Percentiles rank a stretch among this genome's conserved stretches.
Evolutionary conservation across 768 basidiomycete genomes (phyloP).

Genomic region (Rhodotorula graminis): DNA sequence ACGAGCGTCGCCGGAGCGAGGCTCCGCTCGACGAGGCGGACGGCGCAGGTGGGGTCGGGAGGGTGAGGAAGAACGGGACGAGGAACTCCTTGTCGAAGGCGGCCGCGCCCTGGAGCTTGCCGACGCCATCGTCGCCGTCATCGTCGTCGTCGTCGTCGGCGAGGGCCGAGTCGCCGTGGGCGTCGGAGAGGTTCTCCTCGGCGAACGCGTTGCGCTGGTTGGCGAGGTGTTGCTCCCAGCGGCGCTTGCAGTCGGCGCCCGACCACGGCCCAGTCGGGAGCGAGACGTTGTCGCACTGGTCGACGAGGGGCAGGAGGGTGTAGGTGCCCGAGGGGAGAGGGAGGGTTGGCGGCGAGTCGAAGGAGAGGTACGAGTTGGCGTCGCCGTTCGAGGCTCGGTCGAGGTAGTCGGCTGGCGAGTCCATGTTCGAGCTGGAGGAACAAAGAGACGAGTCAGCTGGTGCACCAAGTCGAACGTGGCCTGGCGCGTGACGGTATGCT

Average conservation of each 20-base stretch:
- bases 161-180: neutral
- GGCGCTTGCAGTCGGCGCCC: conserved; percentile 43
- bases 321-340: conserved; percentile 33
- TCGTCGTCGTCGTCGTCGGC: conserved; percentile 32
- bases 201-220: neutral
- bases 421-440: neutral
- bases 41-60: neutral
- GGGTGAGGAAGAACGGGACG: conserved; percentile 38
- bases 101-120: no score
- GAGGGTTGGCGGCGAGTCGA: neutral
- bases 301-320: conserved; percentile 57
- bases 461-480: no score
- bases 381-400: neutral
- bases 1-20: conserved; percentile 44
- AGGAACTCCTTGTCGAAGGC: conserved; percentile 33
- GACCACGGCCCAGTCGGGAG: conserved; percentile 45
- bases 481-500: no score
- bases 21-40: neutral
- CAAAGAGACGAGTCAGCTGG: neutral
- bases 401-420: neutral
- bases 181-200: neutral
- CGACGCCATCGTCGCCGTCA: conserved; percentile 6
- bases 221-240: conserved; percentile 45
- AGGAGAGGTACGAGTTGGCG: neutral
- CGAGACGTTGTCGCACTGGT: conserved; percentile 67